phyloP scores from a whole-genome alignment of 495 filamentous ascomycete genomes.

The Gamarada debralockiae region DNA sequence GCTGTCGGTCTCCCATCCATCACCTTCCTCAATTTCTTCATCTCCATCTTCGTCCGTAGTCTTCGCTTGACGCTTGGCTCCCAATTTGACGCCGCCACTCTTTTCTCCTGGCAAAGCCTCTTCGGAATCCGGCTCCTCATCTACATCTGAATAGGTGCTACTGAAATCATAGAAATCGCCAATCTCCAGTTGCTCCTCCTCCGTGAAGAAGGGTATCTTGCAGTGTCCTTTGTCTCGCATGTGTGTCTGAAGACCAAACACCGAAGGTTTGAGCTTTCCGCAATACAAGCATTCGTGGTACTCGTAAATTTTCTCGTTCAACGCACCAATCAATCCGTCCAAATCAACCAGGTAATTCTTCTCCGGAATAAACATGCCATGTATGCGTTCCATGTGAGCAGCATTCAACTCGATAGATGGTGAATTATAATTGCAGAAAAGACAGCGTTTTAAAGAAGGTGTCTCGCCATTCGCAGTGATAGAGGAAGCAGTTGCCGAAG shows the following conservation, averaged over 20 bases:
- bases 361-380: conserved; percentile 97
- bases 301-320: conserved; percentile 69
- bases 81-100: conserved; percentile 51
- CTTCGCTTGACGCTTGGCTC: conserved; percentile 44
- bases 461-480: conserved; percentile 26
- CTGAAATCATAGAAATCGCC: conserved; percentile 99
- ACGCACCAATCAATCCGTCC: conserved; percentile 74
- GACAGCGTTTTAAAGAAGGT: conserved; percentile 57
- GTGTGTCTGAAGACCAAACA: conserved; percentile 79
- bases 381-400: conserved; percentile 83
- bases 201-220: conserved; percentile 87
- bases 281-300: conserved; percentile 83
- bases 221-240: conserved; percentile 97
- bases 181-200: conserved; percentile 89
- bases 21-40: conserved; percentile 50
- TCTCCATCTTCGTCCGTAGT: conserved; percentile 42
- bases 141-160: conserved; percentile 81
- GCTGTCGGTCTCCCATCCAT: conserved; percentile 91
- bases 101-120: conserved; percentile 47
- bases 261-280: conserved; percentile 67
- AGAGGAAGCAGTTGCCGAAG: conserved; percentile 16
- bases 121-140: conserved; percentile 53
- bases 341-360: conserved; percentile 73
- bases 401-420: conserved; percentile 69
- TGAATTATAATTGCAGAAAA: conserved; percentile 87